Evolutionary conservation across 2,329 filamentous ascomycete species (phyloP).

Genomic region (Penicillium concentricum): DNA sequence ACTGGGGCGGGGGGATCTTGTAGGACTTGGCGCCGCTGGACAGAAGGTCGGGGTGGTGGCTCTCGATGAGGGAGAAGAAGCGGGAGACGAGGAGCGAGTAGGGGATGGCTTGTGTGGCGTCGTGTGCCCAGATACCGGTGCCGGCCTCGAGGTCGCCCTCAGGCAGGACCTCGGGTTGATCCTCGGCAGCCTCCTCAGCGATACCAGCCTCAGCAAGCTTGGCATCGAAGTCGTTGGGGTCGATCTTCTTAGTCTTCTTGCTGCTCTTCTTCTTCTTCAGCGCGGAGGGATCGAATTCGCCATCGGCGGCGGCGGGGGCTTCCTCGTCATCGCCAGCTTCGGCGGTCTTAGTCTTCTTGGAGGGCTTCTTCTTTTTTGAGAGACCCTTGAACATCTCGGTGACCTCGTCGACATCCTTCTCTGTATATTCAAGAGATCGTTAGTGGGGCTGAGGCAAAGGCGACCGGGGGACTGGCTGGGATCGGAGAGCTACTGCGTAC

Average conservation of each 20-base stretch:
- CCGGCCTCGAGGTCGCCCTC: constrained; percentile 80
- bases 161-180: constrained; percentile 55
- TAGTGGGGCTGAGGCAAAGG: constrained; percentile 38
- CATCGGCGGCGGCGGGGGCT: constrained; percentile 52
- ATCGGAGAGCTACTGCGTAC: constrained; percentile 58
- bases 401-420: constrained; percentile 63
- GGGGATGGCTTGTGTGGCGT: constrained; percentile 71
- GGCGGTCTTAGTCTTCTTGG: constrained; percentile 58
- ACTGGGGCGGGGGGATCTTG: constrained; percentile 98
- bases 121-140: constrained; percentile 87
- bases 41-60: constrained; percentile 95
- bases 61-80: constrained; percentile 92
- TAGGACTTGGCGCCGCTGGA: constrained; percentile 88
- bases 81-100: constrained; percentile 84
- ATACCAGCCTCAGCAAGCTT: constrained; percentile 63
- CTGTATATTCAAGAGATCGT: constrained; percentile 32
- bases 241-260: constrained; percentile 53
- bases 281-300: constrained; percentile 64
- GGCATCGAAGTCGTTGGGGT: constrained; percentile 64
- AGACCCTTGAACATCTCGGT: constrained; percentile 67
- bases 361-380: constrained; percentile 71
- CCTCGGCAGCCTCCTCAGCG: constrained; percentile 58
- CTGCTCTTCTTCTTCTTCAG: constrained; percentile 74
- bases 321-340: constrained; percentile 52
- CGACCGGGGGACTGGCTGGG: constrained; percentile 19